Conservation (phyloP, 2,329 filamentous ascomycete species). For the Cladorrhinum sp. region DNA sequence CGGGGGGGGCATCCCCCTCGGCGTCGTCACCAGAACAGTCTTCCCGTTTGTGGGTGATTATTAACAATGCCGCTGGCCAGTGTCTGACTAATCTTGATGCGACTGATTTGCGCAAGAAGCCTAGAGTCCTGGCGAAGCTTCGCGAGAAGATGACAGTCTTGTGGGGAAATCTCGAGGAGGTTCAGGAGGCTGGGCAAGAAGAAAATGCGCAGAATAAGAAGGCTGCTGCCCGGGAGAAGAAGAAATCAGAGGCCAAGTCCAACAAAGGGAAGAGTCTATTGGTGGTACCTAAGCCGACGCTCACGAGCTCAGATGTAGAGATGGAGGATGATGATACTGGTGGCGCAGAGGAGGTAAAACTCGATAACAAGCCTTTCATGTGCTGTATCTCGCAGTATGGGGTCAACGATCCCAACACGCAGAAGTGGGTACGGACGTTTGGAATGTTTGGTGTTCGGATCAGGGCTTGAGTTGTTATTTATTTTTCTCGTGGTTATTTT, state of each 20-base stretch:
- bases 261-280: not conserved
- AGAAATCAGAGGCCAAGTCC: constrained; percentile 22
- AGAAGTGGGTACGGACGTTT: constrained; percentile 31
- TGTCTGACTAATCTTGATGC: constrained; percentile 49
- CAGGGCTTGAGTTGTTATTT: not conserved
- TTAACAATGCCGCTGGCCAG: constrained; percentile 57
- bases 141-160: constrained; percentile 71
- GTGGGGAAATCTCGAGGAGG: constrained; percentile 84
- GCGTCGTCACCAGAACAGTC: too few relatives aligned
- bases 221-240: too few relatives aligned
- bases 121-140: constrained; percentile 48
- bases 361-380: constrained; percentile 58
- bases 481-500: not conserved
- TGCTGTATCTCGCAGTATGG: constrained; percentile 74
- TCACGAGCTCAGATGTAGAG: constrained; percentile 18
- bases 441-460: constrained; percentile 30
- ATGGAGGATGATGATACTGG: constrained; percentile 18
- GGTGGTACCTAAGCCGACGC: constrained; percentile 16
- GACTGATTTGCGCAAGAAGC: constrained; percentile 55
- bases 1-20: too few relatives aligned
- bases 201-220: too few relatives aligned
- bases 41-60: constrained; percentile 63
- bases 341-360: constrained; percentile 21
- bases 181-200: constrained; percentile 44
- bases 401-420: constrained; percentile 38